Evolutionary conservation across 441 rosid species (phyloP), one percentile per base, ranked within the genome.

Genomic region (Gossypium davidsonii): DNA sequence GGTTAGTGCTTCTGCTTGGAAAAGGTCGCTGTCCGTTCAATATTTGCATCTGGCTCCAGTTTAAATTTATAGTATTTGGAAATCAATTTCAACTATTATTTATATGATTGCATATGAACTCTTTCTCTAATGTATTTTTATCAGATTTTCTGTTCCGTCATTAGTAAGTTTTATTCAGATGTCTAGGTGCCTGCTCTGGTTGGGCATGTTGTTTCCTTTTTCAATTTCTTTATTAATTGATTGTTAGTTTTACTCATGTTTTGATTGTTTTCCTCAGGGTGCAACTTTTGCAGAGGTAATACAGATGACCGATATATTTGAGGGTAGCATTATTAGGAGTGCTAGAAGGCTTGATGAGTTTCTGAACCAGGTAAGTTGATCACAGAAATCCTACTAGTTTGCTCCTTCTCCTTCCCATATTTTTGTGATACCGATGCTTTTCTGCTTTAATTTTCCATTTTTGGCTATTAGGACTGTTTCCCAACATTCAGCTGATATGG

Each of bases 271-370:
- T 68, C 68, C 28, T 58, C 84, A 92, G 99, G 98, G 97, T 46
- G 89, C 98, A 42, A 91, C 77, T 77, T 95, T 95, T 85, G 89
- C 93, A 21, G 99, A 95, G 74, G 88, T 95, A 62, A 92, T 92
- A 75, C 92, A 90, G 75, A 92, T 88, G 98, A 95, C 99, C 14
- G 97, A 92, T 83, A 92, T 92, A 74, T 95, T 95, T 74, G 98
- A 95, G 81, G 99, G 99, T 28, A 95, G 99, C 73, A 87, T 95
- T 76, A 88, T 95, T 64, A 85, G 98, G 76, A 95, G 97, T 76
- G 94, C 95, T 67, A 88, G 99, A 84, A 84, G 97, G 79, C 91
- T 92, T 2, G 99, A 91, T 56, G 99, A 95, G 81, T 95, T 95
- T 85, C 72, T 95, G 89, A 95, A 89, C 81, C 99, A 92, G 97